Evolutionary conservation across 2,329 filamentous ascomycete species (phyloP), one percentile per base, ranked within the genome.

Genomic region (Kalaharituber pfeilii): DNA sequence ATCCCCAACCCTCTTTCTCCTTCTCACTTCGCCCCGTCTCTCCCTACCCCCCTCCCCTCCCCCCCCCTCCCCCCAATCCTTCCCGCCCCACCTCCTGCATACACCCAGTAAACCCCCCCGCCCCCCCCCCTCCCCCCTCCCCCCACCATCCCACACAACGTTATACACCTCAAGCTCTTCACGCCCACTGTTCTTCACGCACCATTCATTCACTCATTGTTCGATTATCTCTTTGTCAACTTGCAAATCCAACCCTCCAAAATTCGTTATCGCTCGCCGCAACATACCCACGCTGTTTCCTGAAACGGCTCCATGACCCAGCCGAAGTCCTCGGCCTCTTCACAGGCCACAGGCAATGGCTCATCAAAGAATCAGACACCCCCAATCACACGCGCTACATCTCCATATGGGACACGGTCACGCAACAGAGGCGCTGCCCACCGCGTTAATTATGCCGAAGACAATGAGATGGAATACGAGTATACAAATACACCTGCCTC

Each of bases 361-460:
- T 26, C 50, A 15, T 18, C 15, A 22, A 50, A 50, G 15, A 11
- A n/a, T n/a, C 42, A 33, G 39, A 55, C 50, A 27, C 57, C 67
- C 58, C 67, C 67, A 60, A 63, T 65, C 58, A 68, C 71, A 62
- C 75, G 76, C 60, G 71, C 70, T 26, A 72, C 82, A 51, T 80
- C 79, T 62, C 81, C 80, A 49, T 95, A 98, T 69, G 89, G 89
- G 65, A 98, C 91, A 67, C 83, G 88, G 64, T 95, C 88, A 63
- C 84, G 91, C 67, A 94, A 94, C 69, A 82, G 88, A 65, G 81
- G 78, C 55, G 83, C 84, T 64, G 79, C 77, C 62, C 18, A 47
- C 42, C 84, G 91, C 62, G 81, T 83, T 61, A 98, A 98, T 70
- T 98, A 98, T 69, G 89, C 91, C 51, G 91, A 98, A 71, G 85